Evolutionary conservation across 257 asterid species (phyloP).

Genomic region (Echites panduratus): DNA sequence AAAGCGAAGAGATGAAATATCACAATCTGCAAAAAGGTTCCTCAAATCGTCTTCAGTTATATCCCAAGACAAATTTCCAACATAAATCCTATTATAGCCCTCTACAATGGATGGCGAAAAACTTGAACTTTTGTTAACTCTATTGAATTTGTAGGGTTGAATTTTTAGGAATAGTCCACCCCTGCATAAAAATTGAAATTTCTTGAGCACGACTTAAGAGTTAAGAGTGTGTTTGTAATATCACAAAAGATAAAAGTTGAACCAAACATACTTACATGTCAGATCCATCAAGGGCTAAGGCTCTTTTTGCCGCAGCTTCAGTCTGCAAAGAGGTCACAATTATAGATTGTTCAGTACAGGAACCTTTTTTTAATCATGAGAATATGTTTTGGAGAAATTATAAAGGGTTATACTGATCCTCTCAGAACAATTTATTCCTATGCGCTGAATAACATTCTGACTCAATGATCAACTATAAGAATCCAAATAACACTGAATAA

Average conservation of each 20-base stretch:
- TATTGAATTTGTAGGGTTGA: slow-evolving; percentile 65
- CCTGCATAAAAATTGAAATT: slow-evolving; percentile 33
- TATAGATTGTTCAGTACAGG: slow-evolving; percentile 5
- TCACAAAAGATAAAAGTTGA: slow-evolving; percentile 5
- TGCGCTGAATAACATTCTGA: neutral
- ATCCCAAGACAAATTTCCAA: slow-evolving; percentile 86
- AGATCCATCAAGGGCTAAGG: slow-evolving; percentile 84
- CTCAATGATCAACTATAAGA: neutral
- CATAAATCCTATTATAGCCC: slow-evolving; percentile 82
- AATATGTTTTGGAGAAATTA: neutral
- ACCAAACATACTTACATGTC: slow-evolving; percentile 61
- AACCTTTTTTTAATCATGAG: neutral
- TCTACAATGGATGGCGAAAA: slow-evolving; percentile 60
- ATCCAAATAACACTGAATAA: neutral
- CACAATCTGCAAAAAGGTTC: slow-evolving; percentile 51
- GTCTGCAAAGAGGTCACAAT: slow-evolving; percentile 44
- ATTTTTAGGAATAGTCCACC: slow-evolving; percentile 81
- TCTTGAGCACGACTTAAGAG: neutral
- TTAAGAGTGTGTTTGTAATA: neutral
- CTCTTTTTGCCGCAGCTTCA: slow-evolving; percentile 90
- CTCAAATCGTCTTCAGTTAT: slow-evolving; percentile 72
- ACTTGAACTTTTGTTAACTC: slow-evolving; percentile 39
- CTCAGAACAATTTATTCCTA: neutral
- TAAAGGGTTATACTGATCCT: neutral
- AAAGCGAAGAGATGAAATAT: slow-evolving; percentile 55